These are phyloP conservation scores for Helichrysum umbraculigerum DNA, from an alignment of 129 eudicot species.

Conservation along the genomic window DNA sequence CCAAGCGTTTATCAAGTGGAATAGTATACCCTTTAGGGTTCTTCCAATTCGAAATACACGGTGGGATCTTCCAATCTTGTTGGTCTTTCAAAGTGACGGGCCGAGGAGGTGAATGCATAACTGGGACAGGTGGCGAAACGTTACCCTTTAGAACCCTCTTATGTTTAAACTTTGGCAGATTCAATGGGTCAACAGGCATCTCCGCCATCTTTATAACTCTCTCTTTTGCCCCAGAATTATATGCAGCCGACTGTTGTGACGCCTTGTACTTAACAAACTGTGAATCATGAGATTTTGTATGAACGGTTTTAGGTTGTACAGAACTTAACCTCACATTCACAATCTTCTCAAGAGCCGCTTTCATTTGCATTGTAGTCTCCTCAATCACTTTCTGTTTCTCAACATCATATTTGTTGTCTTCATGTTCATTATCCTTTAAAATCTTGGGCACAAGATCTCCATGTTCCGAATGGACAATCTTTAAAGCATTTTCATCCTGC, in stretches of 20 bases:
- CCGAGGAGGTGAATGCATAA: conserved; percentile 86
- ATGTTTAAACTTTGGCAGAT: conserved; percentile 86
- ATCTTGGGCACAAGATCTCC: conserved; percentile 69
- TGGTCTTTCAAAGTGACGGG: conserved; percentile 89
- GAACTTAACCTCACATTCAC: conserved; percentile 84
- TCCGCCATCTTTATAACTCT: conserved; percentile 83
- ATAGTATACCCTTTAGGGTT: conserved; percentile 84
- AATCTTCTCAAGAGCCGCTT: conserved; percentile 78
- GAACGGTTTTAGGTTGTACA: conserved; percentile 82
- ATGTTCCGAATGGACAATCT: conserved; percentile 69
- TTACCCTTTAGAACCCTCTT: conserved; percentile 84
- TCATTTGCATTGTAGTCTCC: conserved; percentile 62
- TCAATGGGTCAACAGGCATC: conserved; percentile 86
- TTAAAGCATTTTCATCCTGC: conserved; percentile 71
- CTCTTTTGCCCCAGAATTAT: conserved; percentile 80
- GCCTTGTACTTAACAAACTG: conserved; percentile 75
- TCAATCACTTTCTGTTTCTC: conserved; percentile 76
- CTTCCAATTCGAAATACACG: conserved; percentile 91
- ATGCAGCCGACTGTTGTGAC: conserved; percentile 76
- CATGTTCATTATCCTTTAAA: conserved; percentile 52
- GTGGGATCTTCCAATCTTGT: conserved; percentile 91
- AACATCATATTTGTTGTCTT: conserved; percentile 43
- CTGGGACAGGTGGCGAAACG: conserved; percentile 90
- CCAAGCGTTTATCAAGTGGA: conserved; percentile 85
- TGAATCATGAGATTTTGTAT: conserved; percentile 54